Evolutionary conservation across 495 filamentous ascomycete genomes (phyloP), one percentile per base, ranked within the genome.

Genomic region (Astrocystis sublimbata): DNA sequence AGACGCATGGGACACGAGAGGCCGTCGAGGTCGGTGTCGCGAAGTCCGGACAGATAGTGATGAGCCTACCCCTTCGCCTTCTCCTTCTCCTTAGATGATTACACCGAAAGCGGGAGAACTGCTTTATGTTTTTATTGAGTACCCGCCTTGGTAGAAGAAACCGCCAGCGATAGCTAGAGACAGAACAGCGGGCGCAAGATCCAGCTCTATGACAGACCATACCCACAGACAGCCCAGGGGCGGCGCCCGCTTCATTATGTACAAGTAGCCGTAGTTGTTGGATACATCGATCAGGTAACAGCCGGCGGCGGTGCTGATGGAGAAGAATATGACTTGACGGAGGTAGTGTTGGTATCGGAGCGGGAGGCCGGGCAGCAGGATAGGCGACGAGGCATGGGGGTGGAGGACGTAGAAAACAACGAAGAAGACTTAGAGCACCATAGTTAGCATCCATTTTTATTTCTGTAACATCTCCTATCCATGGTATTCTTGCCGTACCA

Each of bases 191-290:
- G 81, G 86, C 2, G 81, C 73, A 56, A 96, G 78, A n/a, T 88
- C 77, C 76, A 97, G 84, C 75, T 98, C 94, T 49, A 97, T 78
- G 35, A 97, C 86, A 17, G 88, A 88, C 94, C 93, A 98, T 13
- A 98, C 85, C 93, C 93, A 97, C 19, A 97, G 72, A 15, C 90
- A 92, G 1, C 92, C 96, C n/a, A 96, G 71, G 21, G 92, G 86
- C 21, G 94, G 94, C 0, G 92, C 90, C 58, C 84, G 86, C 78
- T 96, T 96, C 94, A 98, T 93, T 3, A 96, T 87, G 10, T 87
- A 90, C 69, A 92, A 87, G 67, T 97, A 97, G 0, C 87, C 85
- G 55, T 86, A 82, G 30, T 75, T 80, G 69, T 97, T 98, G 4
- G 89, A 91, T 19, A 92, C 86, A 58, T 88, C 77, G 38, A 98